A percentile compares a stretch with the other conserved stretches of the same genome.
Evolutionary conservation across 2,329 filamentous ascomycete species (phyloP).

Genomic region (Fusarium succisae): DNA sequence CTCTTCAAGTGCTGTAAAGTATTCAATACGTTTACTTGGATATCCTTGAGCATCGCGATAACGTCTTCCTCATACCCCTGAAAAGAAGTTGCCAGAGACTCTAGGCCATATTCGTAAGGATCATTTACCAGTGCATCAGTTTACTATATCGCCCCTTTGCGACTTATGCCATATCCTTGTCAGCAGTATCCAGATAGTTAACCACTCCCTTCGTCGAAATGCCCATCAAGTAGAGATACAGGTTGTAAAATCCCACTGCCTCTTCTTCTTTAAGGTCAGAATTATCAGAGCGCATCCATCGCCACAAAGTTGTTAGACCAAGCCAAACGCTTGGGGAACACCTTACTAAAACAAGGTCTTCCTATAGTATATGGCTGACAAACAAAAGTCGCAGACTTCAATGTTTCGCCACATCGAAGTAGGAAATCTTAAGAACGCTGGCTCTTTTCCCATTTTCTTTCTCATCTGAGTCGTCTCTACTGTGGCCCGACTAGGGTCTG

Average conservation of each 20-base stretch:
- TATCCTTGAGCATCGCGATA: slow-evolving; percentile 12
- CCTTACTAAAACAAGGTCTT: no score
- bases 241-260: slow-evolving; percentile 13
- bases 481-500: slow-evolving; percentile 7
- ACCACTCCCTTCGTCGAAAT: slow-evolving; percentile 25
- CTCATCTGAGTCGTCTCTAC: slow-evolving; percentile 15
- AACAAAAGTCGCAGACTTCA: slow-evolving; percentile 19
- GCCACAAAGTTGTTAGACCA: neutral
- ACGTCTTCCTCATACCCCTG: slow-evolving; percentile 18
- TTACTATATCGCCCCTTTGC: slow-evolving; percentile 13
- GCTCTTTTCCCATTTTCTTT: slow-evolving; percentile 11
- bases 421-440: slow-evolving; percentile 17
- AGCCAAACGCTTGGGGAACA: no score
- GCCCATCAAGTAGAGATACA: slow-evolving; percentile 27
- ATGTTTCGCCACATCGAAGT: slow-evolving; percentile 34
- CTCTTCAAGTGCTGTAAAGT: slow-evolving; percentile 1
- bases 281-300: slow-evolving; percentile 25
- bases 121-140: slow-evolving; percentile 20
- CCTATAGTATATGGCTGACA: no score
- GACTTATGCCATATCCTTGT: slow-evolving; percentile 26
- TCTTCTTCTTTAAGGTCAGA: neutral
- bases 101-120: slow-evolving; percentile 25
- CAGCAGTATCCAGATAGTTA: slow-evolving; percentile 22
- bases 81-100: slow-evolving; percentile 20
- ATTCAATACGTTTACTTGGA: slow-evolving; percentile 15